A percentile compares a stretch with the other conserved stretches of the same genome.
Conservation (phyloP, 768 basidiomycete species). For the Russula earlei region DNA sequence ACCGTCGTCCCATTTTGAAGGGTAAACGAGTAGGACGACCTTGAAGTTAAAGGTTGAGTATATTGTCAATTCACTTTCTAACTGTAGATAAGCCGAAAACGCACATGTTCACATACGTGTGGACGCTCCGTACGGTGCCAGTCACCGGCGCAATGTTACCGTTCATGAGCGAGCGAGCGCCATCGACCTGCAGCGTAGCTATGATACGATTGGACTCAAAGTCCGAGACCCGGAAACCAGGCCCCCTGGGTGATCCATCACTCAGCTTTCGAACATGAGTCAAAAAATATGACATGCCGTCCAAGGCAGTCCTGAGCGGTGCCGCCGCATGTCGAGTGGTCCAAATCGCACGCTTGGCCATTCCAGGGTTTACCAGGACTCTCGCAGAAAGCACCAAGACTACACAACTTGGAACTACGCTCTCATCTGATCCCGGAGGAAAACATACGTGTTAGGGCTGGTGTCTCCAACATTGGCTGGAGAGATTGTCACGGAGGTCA, state of each 20-base stretch:
- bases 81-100: constrained; percentile 20
- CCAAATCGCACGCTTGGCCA: constrained; percentile 58
- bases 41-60: constrained; percentile 20
- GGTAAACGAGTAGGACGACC: constrained; percentile 54
- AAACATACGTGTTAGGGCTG: constrained; percentile 64
- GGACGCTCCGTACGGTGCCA: constrained; percentile 62
- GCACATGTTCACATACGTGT: constrained; percentile 61
- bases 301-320: constrained; percentile 60
- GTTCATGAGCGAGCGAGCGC: constrained; percentile 57
- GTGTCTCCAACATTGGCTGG: constrained; percentile 76
- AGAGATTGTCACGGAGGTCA: not conserved
- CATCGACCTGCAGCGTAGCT: constrained; percentile 58
- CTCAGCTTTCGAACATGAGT: constrained; percentile 3
- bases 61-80: not conserved
- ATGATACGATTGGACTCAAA: constrained; percentile 71
- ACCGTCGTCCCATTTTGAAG: constrained; percentile 58
- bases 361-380: constrained; percentile 61
- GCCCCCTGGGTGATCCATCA: constrained; percentile 40
- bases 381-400: constrained; percentile 65
- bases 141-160: constrained; percentile 34
- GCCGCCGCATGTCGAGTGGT: constrained; percentile 69
- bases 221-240: constrained; percentile 65
- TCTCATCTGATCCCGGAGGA: not conserved
- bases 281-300: constrained; percentile 34
- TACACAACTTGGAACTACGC: constrained; percentile 24